A percentile compares a stretch with the other conserved stretches of the same genome.
These are phyloP conservation scores for Erigeron philadelphicus DNA, from an alignment of 140 eudicot species.

Conservation along the genomic window DNA sequence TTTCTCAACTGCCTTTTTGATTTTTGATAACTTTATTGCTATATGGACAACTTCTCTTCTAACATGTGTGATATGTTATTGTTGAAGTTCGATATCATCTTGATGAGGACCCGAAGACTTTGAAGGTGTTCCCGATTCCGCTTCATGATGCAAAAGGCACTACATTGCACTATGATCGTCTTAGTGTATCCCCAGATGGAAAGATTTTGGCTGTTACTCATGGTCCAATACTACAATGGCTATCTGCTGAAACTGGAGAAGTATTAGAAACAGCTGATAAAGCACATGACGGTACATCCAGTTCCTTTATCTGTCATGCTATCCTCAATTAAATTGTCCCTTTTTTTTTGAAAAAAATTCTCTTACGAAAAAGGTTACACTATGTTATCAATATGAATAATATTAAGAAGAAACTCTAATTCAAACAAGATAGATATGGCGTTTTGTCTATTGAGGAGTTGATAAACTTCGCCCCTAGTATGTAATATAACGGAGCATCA, in stretches of 20 bases:
- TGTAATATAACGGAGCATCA: too few species aligned
- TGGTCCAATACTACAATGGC: conserved; percentile 82
- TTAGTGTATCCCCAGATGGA: conserved; percentile 90
- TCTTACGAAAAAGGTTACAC: not conserved
- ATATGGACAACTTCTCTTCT: conserved; percentile 7
- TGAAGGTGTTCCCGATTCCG: conserved; percentile 83
- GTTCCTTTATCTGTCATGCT: conserved; percentile 1
- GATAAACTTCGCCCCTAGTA: not conserved
- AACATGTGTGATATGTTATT: conserved; percentile 18
- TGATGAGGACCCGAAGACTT: conserved; percentile 91
- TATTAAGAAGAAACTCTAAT: not conserved
- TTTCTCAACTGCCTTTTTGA: conserved; percentile 2
- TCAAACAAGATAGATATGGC: not conserved
- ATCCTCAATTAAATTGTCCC: not conserved
- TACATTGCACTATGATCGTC: conserved; percentile 72
- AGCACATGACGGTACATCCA: conserved; percentile 83
- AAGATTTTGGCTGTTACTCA: conserved; percentile 90
- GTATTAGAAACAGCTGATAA: conserved; percentile 84
- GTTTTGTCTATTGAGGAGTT: not conserved
- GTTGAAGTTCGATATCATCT: conserved; percentile 87
- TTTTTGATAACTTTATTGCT: not conserved
- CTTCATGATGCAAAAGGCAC: conserved; percentile 74
- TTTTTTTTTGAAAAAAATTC: not conserved
- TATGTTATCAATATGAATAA: conserved; percentile 1
- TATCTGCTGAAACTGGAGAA: conserved; percentile 73